Evolutionary conservation across 306 rosid genomes (phyloP).

Genomic region (Cicer judaicum): DNA sequence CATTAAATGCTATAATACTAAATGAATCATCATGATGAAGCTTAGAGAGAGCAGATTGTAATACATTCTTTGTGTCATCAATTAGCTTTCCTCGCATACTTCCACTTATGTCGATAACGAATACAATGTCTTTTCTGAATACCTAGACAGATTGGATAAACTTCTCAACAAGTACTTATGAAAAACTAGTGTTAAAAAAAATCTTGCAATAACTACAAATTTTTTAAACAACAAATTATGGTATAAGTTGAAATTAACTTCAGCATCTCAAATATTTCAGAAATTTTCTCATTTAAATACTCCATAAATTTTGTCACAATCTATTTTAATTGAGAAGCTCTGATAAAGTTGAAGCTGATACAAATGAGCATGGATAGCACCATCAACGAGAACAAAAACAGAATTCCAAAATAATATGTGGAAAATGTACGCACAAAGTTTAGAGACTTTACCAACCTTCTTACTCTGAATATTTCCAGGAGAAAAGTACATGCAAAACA

Average conservation of each 20-base stretch:
- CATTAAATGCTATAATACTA: conserved; percentile 81
- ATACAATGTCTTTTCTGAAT: conserved; percentile 66
- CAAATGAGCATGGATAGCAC: neutral
- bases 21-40: conserved; percentile 74
- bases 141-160: conserved; percentile 53
- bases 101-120: conserved; percentile 81
- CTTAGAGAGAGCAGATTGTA: conserved; percentile 67
- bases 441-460: conserved; percentile 56
- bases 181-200: neutral
- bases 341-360: neutral
- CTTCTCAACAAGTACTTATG: conserved; percentile 8
- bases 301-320: neutral
- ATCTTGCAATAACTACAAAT: neutral
- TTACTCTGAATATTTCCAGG: conserved; percentile 61
- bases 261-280: neutral
- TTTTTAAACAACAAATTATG: neutral
- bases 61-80: conserved; percentile 60
- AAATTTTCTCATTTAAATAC: neutral
- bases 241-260: neutral
- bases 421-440: neutral
- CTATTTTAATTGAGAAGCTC: neutral
- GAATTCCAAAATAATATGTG: neutral
- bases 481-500: conserved; percentile 69
- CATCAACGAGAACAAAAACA: conserved; percentile 31
- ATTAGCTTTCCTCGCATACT: conserved; percentile 85